These are phyloP conservation scores for Medakamo hakoo DNA, from an alignment of 139 green algal species.

Conservation along the genomic window DNA sequence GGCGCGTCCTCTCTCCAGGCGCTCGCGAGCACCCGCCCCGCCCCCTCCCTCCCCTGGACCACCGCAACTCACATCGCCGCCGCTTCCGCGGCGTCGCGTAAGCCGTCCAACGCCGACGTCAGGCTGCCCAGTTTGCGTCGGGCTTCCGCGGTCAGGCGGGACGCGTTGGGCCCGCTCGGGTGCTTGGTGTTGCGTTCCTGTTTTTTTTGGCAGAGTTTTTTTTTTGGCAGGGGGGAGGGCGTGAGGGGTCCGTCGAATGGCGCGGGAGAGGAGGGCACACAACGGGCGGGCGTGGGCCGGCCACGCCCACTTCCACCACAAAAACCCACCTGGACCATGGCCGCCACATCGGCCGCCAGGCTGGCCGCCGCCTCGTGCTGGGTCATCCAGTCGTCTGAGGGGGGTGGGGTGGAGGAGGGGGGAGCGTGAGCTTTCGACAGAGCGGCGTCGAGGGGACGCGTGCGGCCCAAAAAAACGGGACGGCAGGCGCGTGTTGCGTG, in stretches of 20 bases:
- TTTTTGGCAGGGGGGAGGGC: too few relatives aligned
- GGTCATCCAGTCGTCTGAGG: conserved; percentile 43
- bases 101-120: conserved; percentile 36
- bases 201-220: too few relatives aligned
- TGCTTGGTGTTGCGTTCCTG: conserved; percentile 66
- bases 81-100: conserved; percentile 41
- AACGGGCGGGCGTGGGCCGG: too few relatives aligned
- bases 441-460: too few relatives aligned
- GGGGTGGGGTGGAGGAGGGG: neutral
- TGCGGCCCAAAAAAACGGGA: too few relatives aligned
- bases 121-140: conserved; percentile 67
- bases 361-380: conserved; percentile 51
- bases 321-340: conserved; percentile 53
- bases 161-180: conserved; percentile 48
- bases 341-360: conserved; percentile 40
- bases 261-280: too few relatives aligned
- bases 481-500: too few relatives aligned
- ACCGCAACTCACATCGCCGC: conserved; percentile 30
- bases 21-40: neutral
- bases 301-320: too few relatives aligned
- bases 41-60: neutral
- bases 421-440: neutral
- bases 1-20: neutral
- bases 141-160: conserved; percentile 51
- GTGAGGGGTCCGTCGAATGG: too few relatives aligned